Evolutionary conservation across 2,329 filamentous ascomycete species (phyloP), one percentile per base, ranked within the genome.

Genomic region (Periconia sp.): DNA sequence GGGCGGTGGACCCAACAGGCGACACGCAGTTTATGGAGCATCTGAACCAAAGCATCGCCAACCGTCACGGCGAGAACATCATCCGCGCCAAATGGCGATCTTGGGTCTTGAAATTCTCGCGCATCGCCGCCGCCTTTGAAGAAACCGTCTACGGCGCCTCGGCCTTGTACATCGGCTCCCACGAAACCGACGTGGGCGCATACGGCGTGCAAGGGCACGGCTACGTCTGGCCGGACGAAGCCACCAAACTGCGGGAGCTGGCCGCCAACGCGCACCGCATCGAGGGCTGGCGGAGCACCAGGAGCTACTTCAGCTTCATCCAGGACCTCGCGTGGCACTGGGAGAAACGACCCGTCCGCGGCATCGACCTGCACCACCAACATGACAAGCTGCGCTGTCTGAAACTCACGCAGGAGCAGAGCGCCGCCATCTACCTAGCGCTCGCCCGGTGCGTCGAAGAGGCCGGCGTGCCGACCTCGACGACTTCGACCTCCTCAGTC

Each of bases 221-320:
- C 41, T 97, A 96, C 70, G 93, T 99, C 33, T 99, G 94, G 94
- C 77, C 88, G 2, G 91, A 96, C 64, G 91, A 97, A 52, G 78
- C 81, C 41, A 82, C 88, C 8, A 93, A 91, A 74, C 83, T 89
- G 64, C 88, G 87, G 64, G 94, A 99, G 75, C 83, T 99, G 37
- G 90, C 92, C 15, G 93, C 92, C 2, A 96, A 96, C 56, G 91
- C 94, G 45, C 91, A 90, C 53, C 84, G 94, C 52, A 95, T 99
- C 57, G 94, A 99, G 77, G 94, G 93, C 52, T 99, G 94, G 94
- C 86, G 94, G 62, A 95, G 91, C 59, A 97, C 94, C 1, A 83
- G 94, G 56, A 96, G 91, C 67, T 99, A 99, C 71, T 96, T 95
- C 76, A 92, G 90, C 61, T 97, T 91, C 70, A 93, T 97, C 59